A percentile compares a stretch with the other conserved stretches of the same genome.
Evolutionary conservation across 1,284 basidiomycete genomes (phyloP).

Genomic region (Cutaneotrichosporon sp.): DNA sequence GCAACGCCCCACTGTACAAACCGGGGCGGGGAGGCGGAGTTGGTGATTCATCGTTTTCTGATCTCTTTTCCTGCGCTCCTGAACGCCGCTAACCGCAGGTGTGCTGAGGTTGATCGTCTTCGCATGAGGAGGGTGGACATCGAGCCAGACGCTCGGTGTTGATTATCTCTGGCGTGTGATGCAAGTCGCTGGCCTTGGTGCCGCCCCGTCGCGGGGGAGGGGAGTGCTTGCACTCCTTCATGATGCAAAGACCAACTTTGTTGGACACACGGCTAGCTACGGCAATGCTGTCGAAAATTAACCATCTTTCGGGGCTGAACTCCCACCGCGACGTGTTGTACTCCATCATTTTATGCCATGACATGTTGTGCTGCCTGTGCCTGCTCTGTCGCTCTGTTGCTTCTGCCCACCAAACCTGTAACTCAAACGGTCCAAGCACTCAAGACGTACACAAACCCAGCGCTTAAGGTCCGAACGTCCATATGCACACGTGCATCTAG

Average conservation of each 20-base stretch:
- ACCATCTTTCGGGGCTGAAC: conserved; percentile 99
- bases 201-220: conserved; percentile 5
- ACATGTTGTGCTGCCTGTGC: too few species aligned
- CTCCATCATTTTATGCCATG: neutral
- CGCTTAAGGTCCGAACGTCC: too few species aligned
- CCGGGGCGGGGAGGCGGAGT: conserved; percentile 45
- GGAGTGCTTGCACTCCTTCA: conserved; percentile 29
- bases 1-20: conserved; percentile 52
- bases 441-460: too few species aligned
- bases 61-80: conserved; percentile 10
- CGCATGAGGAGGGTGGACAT: neutral
- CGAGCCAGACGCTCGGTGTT: neutral
- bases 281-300: conserved; percentile 76
- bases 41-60: conserved; percentile 51
- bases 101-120: neutral
- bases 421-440: too few species aligned
- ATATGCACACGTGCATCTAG: neutral
- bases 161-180: too few species aligned
- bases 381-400: too few species aligned
- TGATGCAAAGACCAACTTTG: conserved; percentile 74
- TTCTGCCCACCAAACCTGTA: too few species aligned
- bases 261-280: conserved; percentile 49
- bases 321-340: conserved; percentile 6
- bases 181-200: neutral
- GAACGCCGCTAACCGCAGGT: neutral